A percentile compares a stretch with the other conserved stretches of the same genome.
Evolutionary conservation across 2,329 filamentous ascomycete species (phyloP).

Genomic region (Fusarium irregulare): DNA sequence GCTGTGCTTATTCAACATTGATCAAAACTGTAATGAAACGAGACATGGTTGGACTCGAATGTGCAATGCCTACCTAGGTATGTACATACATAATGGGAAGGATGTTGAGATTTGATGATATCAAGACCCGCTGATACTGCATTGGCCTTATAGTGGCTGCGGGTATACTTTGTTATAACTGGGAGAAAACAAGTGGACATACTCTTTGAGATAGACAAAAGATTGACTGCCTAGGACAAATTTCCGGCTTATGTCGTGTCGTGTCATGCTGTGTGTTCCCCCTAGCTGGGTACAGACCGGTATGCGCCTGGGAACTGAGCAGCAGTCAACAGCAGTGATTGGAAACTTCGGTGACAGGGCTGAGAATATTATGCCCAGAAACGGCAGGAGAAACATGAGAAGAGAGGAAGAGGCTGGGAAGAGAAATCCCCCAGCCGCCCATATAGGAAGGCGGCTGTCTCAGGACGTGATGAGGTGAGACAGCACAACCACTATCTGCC

Average conservation of each 20-base stretch:
- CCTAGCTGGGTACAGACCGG: background rate
- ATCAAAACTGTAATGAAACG: background rate
- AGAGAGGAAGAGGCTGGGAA: background rate
- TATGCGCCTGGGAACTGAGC: background rate
- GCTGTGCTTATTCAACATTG: background rate
- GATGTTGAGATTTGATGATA: background rate
- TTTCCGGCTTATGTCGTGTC: background rate
- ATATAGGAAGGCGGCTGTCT: background rate
- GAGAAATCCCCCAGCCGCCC: background rate
- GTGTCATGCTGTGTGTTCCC: background rate
- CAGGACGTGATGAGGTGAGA: background rate
- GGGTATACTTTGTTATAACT: background rate
- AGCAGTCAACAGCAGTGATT: background rate
- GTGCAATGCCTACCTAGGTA: background rate
- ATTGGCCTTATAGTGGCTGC: background rate
- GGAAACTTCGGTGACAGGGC: background rate
- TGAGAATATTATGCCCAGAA: background rate
- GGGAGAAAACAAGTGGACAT: background rate
- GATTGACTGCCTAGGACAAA: background rate
- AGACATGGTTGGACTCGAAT: background rate
- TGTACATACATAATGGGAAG: background rate
- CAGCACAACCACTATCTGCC: background rate
- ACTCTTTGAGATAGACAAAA: background rate
- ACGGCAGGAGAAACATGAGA: background rate
- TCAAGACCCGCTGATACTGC: background rate